Evolutionary conservation across 352 stramenopile genomes (phyloP).

Genomic region (Pythium guiyangense): DNA sequence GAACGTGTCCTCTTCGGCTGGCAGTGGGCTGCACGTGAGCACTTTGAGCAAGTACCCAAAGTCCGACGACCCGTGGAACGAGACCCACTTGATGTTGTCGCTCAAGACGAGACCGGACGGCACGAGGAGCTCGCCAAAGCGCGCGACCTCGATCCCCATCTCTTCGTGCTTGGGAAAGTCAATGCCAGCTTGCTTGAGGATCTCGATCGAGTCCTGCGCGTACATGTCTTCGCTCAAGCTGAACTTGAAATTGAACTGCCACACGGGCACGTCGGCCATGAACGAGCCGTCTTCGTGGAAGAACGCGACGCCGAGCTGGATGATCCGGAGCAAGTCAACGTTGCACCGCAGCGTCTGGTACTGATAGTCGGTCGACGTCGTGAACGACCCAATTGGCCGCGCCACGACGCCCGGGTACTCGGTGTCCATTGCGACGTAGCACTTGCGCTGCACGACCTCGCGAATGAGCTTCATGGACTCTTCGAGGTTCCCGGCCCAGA

Average conservation of each 20-base stretch:
- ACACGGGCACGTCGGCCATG: constrained; percentile 94
- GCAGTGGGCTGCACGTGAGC: constrained; percentile 88
- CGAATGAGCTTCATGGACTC: constrained; percentile 95
- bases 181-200: constrained; percentile 97
- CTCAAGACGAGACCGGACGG: constrained; percentile 97
- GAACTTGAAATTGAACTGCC: constrained; percentile 99
- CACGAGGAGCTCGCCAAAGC: constrained; percentile 98
- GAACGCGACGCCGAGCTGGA: constrained; percentile 97
- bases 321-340: constrained; percentile 99
- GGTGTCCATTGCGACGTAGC: constrained; percentile 99
- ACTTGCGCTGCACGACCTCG: constrained; percentile 94
- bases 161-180: constrained; percentile 96
- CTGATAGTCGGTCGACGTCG: constrained; percentile 95
- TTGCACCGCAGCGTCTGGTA: constrained; percentile 99
- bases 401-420: constrained; percentile 99
- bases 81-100: constrained; percentile 98
- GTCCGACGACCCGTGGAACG: constrained; percentile 98
- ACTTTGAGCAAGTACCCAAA: constrained; percentile 99
- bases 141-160: constrained; percentile 94
- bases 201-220: constrained; percentile 98
- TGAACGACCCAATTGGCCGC: constrained; percentile 95
- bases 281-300: constrained; percentile 95
- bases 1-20: constrained; percentile 90
- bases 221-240: constrained; percentile 98
- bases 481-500: constrained; percentile 93